A percentile compares a stretch with the other conserved stretches of the same genome.
These are phyloP conservation scores for Saturnispora galanensis DNA, from an alignment of 805 yeast species.

Conservation along the genomic window DNA sequence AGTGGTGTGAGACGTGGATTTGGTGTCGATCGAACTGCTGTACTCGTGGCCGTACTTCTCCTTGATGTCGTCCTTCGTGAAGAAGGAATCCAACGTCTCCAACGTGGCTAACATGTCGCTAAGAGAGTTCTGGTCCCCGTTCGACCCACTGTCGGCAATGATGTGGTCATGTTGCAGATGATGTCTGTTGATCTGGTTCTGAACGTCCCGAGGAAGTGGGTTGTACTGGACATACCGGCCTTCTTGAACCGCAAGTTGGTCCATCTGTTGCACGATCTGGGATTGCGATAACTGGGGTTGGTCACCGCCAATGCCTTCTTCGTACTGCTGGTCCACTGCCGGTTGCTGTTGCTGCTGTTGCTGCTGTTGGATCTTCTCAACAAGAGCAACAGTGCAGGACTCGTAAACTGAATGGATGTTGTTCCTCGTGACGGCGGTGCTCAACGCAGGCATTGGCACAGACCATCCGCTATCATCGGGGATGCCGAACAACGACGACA, in stretches of 20 bases:
- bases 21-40: constrained; percentile 54
- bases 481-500: constrained; percentile 86
- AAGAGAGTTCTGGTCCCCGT: constrained; percentile 57
- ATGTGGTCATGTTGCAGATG: constrained; percentile 14
- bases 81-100: constrained; percentile 81
- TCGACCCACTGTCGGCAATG: constrained; percentile 37
- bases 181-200: constrained; percentile 18
- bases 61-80: constrained; percentile 46
- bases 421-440: constrained; percentile 80
- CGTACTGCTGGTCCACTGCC: too few relatives aligned
- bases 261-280: constrained; percentile 1
- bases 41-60: constrained; percentile 32
- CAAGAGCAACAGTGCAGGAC: constrained; percentile 53
- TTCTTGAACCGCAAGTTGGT: constrained; percentile 7
- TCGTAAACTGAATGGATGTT: constrained; percentile 93
- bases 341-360: constrained; percentile 19
- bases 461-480: constrained; percentile 98
- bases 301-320: too few relatives aligned
- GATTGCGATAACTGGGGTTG: neutral
- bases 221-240: constrained; percentile 27
- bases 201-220: constrained; percentile 21
- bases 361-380: constrained; percentile 22
- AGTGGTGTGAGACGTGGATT: constrained; percentile 33
- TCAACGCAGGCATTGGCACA: constrained; percentile 87
- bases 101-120: constrained; percentile 90